A percentile compares a stretch with the other conserved stretches of the same genome.
phyloP scores from a whole-genome alignment of 2,329 filamentous ascomycete species.

The Cladosporium sphaerospermum region DNA sequence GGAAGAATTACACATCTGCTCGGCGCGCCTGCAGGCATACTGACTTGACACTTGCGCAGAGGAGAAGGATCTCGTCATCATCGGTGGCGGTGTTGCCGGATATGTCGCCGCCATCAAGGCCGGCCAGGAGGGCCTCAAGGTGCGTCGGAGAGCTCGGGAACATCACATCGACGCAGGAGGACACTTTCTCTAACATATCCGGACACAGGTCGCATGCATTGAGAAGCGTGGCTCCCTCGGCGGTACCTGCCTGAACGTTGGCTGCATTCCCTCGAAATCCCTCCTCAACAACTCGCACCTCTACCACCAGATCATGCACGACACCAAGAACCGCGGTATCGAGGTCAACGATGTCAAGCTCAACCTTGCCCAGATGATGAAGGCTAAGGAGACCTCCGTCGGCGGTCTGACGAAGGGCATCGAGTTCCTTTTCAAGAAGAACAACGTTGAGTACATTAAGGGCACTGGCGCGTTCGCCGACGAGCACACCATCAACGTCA shows the following conservation, averaged over 20 bases:
- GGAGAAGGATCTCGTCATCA: constrained; percentile 95
- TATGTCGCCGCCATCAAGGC: constrained; percentile 99
- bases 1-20: background rate
- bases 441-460: constrained; percentile 96
- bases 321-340: constrained; percentile 94
- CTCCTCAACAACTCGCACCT: constrained; percentile 99
- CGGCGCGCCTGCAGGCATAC: constrained; percentile 12
- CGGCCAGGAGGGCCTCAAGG: constrained; percentile 94
- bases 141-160: constrained; percentile 34
- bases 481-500: constrained; percentile 86
- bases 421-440: constrained; percentile 98
- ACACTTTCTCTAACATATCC: background rate
- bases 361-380: constrained; percentile 94
- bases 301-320: constrained; percentile 94
- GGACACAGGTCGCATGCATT: constrained; percentile 77
- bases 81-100: constrained; percentile 94
- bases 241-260: constrained; percentile 58
- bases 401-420: constrained; percentile 88
- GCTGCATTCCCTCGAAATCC: constrained; percentile 98
- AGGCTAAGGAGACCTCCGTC: constrained; percentile 93
- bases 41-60: constrained; percentile 48
- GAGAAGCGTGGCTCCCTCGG: constrained; percentile 95
- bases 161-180: constrained; percentile 2
- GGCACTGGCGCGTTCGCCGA: constrained; percentile 69
- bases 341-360: constrained; percentile 96